Evolutionary conservation across 495 filamentous ascomycete species (phyloP).

Genomic region (Podospora fimiseda): DNA sequence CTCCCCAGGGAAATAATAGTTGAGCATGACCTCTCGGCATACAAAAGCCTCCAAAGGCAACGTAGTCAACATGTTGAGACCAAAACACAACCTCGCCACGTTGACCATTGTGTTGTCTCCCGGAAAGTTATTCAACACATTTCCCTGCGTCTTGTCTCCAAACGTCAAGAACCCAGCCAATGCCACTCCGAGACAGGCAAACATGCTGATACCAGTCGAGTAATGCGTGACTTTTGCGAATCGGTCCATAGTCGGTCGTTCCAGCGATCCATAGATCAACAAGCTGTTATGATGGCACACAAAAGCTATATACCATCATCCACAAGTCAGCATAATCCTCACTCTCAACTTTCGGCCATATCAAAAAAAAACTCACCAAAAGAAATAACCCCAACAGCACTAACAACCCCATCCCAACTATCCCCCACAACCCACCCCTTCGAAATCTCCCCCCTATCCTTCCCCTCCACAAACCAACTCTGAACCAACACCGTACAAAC

Average conservation of each 20-base stretch:
- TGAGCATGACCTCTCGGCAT: conserved; percentile 91
- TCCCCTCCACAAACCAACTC: conserved; percentile 61
- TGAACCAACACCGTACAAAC: conserved; percentile 85
- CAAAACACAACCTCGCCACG: conserved; percentile 88
- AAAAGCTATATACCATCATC: conserved; percentile 56
- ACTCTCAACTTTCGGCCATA: not conserved
- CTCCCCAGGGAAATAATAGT: conserved; percentile 78
- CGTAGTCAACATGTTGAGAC: conserved; percentile 97
- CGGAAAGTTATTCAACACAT: conserved; percentile 97
- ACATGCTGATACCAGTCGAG: conserved; percentile 78
- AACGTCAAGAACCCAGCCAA: conserved; percentile 88
- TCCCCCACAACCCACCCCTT: conserved; percentile 62
- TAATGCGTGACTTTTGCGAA: conserved; percentile 90
- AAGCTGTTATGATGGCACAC: conserved; percentile 95
- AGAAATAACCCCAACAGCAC: conserved; percentile 94
- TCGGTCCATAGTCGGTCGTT: conserved; percentile 88
- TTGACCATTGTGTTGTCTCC: conserved; percentile 85
- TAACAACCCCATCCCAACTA: conserved; percentile 64
- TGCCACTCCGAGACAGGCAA: conserved; percentile 84
- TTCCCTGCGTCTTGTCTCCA: conserved; percentile 83
- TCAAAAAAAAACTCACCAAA: conserved; percentile 59
- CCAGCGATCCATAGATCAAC: conserved; percentile 92
- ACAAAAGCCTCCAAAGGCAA: conserved; percentile 95
- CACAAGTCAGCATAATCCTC: not conserved
- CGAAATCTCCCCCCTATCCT: conserved; percentile 59